phyloP scores from a whole-genome alignment of 2,329 filamentous ascomycete species.

The Trichophyton simii region DNA sequence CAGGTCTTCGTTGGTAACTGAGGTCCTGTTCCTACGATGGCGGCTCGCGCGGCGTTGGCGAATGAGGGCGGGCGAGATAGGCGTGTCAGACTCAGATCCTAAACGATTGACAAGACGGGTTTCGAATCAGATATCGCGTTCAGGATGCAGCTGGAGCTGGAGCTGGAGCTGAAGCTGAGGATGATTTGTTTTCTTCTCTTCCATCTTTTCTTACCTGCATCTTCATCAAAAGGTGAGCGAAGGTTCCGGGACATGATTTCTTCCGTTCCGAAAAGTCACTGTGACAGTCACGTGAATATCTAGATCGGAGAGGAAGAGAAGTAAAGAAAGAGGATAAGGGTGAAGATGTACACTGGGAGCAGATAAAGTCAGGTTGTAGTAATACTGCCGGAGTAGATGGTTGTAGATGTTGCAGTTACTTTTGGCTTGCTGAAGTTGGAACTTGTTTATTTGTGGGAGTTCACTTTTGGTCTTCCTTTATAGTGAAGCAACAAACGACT shows the following conservation, averaged over 20 bases:
- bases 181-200: background rate
- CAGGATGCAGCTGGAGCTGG: background rate
- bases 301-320: background rate
- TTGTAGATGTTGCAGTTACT: background rate
- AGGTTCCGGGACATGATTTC: conserved; percentile 1
- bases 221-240: background rate
- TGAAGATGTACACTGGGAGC: background rate
- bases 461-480: background rate
- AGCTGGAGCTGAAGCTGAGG: background rate
- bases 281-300: conserved; percentile 2
- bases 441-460: background rate
- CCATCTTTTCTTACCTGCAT: background rate
- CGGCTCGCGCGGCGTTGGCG: conserved; percentile 7
- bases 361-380: background rate
- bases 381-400: background rate
- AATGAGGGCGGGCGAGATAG: conserved; percentile 3
- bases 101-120: background rate
- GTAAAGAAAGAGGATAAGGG: background rate
- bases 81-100: background rate
- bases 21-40: conserved; percentile 14
- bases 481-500: background rate
- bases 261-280: background rate
- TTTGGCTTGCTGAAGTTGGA: background rate
- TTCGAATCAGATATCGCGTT: background rate
- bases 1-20: conserved; percentile 12